These are phyloP conservation scores for Euphrasia confusa DNA, from an alignment of 257 asterid species.

Conservation along the genomic window DNA sequence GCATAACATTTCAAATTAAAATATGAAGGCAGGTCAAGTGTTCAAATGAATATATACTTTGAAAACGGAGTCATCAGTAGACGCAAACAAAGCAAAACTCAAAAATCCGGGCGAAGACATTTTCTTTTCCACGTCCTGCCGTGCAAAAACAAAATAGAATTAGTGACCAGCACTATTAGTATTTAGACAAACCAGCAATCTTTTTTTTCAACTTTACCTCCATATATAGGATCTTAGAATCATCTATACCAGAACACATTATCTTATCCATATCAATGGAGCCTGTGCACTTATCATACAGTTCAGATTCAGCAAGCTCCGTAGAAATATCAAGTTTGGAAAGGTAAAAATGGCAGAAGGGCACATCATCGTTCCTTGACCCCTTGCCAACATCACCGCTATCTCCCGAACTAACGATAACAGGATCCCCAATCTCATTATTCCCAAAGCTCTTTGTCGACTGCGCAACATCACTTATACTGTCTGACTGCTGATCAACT, in stretches of 20 bases:
- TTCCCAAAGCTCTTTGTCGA: conserved; percentile 34
- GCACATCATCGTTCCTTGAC: conserved; percentile 43
- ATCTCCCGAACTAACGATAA: conserved; percentile 29
- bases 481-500: conserved; percentile 46
- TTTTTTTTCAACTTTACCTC: conserved; percentile 50
- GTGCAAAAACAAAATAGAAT: conserved; percentile 7
- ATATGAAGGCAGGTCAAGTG: too few species aligned
- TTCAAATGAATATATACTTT: too few species aligned
- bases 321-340: conserved; percentile 81
- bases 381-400: conserved; percentile 27
- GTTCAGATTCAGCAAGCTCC: conserved; percentile 71
- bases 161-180: background rate
- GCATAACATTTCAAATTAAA: background rate
- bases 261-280: conserved; percentile 39
- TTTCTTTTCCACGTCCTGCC: conserved; percentile 36
- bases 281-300: conserved; percentile 55
- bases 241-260: conserved; percentile 36
- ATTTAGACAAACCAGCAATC: conserved; percentile 10
- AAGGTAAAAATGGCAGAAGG: conserved; percentile 48
- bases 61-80: too few species aligned
- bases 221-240: conserved; percentile 39
- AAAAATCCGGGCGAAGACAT: too few species aligned
- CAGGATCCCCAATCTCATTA: conserved; percentile 36
- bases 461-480: conserved; percentile 32
- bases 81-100: too few species aligned